Base-by-base conservation (phyloP, 2,329 filamentous ascomycete species). In the Mycocentrospora acerina region DNA sequence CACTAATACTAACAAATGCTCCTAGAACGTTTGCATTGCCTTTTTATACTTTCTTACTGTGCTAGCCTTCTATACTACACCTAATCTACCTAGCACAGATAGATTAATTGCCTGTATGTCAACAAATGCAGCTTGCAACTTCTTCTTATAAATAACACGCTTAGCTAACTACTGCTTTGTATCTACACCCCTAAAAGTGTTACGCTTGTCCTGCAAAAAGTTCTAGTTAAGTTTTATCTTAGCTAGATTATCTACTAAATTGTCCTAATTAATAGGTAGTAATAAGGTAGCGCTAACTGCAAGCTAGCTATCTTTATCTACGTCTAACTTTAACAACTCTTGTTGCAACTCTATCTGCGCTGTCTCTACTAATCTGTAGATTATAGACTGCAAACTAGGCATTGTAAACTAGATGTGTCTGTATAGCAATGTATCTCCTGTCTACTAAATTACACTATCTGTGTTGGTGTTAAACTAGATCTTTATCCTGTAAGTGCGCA, bases 341-440 rank as follows among this genome's bases (percentile, higher is more conserved):
- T 30, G 9, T 10, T 30, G 14, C 13, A 6, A n/a, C 29, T 27
- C 15, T 24, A 29, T 24, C 48, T 40, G 27, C 19, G 17, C 28
- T 29, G 38, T 29, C 35, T 33, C 33, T 22, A 42, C 30, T 26
- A 56, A 31, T 8, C 47, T 22, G 27, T 53, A 28, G 17, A 56
- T 37, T 15, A 56, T 48, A 1, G 24, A 39, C 12, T 34, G 36
- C 24, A 56, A 31, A 7, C 43, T 7, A 15, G 39, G 36, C 22
- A 56, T 54, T 10, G 28, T 51, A 27, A 48, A 53, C 35, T 46
- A 16, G 12, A 31, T 35, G 22, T 44, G 32, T 15, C 38, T 29
- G 25, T 47, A 37, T 24, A 50, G 24, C 13, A 47, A 31, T 18
- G 11, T 40, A 32, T 48, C 41, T 16, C 36, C 31, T 13, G 37